Base-by-base conservation (phyloP, 345 rosid genomes). In the Populus deltoides region DNA sequence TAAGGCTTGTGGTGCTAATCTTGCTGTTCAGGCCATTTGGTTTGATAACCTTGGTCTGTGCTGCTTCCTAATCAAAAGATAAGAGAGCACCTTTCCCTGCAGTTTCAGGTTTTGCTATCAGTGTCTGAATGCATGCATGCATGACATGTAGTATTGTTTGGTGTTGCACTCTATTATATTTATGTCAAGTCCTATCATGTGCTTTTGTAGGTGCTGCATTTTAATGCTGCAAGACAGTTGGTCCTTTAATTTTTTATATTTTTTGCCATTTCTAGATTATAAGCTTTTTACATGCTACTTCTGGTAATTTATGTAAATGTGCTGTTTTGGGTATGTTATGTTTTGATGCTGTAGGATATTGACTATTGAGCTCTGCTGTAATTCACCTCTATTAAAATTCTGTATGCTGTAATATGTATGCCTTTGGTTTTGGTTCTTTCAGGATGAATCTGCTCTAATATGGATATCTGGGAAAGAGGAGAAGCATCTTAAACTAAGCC, bases 401-500 rank as follows among this genome's bases (percentile, higher is more conserved):
- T 78, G 33, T 59, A 6, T 66, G 53, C n/a, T 31, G 29, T 59
- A 10, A 59, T 59, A 59, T 5, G 16, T 66, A 49, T 35, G 38
- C 75, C 67, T 62, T 74, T 36, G 45, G 16, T 38, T 62, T 20
- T 70, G 24, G 35, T 59, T 62, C 25, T 47, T 77, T 57, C 80
- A 81, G 83, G 83, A 81, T 57, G 83, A 81, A 47, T 77, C 83
- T 55, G 73, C 74, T 72, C 73, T 81, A 24, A 45, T 81, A 39
- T 81, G 83, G 83, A 47, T 81, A 62, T 77, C 83, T 12, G 83
- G 80, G 51, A 81, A 72, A 73, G 77, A 81, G 70, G 80, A 77
- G 77, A 81, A 81, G 55, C 71, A 81, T 72, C 80, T 81, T 55
- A 81, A 65, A n/a, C 74, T 68, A 29, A 49, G 77, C 68, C 71